phyloP scores from a whole-genome alignment of 768 basidiomycete species.

The Leucosporidium scottii region DNA sequence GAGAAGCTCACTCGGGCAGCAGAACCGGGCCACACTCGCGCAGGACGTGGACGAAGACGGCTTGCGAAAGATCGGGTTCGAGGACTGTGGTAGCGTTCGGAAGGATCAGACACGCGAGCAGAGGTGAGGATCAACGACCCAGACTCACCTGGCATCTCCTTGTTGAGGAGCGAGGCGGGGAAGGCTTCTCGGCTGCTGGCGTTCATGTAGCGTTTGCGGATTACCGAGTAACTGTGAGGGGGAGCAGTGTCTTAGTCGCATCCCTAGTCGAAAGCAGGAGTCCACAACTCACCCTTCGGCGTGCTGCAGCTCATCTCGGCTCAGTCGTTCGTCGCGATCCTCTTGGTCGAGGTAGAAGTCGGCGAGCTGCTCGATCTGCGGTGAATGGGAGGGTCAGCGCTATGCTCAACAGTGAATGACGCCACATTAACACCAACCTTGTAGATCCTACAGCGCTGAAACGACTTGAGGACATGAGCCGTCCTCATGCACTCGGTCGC shows the following conservation, averaged over 20 bases:
- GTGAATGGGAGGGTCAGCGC: background rate
- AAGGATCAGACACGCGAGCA: background rate
- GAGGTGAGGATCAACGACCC: background rate
- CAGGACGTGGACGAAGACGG: constrained; percentile 23
- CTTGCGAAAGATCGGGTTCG: constrained; percentile 22
- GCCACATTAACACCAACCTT: constrained; percentile 9
- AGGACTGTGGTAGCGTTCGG: constrained; percentile 25
- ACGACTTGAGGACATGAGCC: constrained; percentile 28
- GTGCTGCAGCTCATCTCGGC: constrained; percentile 22
- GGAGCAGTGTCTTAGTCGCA: too few species aligned
- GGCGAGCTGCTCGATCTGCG: constrained; percentile 29
- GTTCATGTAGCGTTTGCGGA: too few species aligned
- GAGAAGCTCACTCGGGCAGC: constrained; percentile 18
- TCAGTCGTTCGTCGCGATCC: constrained; percentile 15
- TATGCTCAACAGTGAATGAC: too few species aligned
- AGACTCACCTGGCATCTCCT: too few species aligned
- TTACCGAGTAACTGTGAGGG: too few species aligned
- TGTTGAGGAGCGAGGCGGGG: too few species aligned
- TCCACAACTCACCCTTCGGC: constrained; percentile 15
- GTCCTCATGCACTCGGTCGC: constrained; percentile 31
- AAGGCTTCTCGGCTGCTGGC: too few species aligned
- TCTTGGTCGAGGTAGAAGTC: constrained; percentile 18
- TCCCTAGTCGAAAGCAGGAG: too few species aligned
- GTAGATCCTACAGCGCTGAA: constrained; percentile 21
- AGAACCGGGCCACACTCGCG: constrained; percentile 25